A percentile compares a stretch with the other conserved stretches of the same genome.
Conservation (phyloP, 78 protist genomes). For the Emiliania huxleyi region DNA sequence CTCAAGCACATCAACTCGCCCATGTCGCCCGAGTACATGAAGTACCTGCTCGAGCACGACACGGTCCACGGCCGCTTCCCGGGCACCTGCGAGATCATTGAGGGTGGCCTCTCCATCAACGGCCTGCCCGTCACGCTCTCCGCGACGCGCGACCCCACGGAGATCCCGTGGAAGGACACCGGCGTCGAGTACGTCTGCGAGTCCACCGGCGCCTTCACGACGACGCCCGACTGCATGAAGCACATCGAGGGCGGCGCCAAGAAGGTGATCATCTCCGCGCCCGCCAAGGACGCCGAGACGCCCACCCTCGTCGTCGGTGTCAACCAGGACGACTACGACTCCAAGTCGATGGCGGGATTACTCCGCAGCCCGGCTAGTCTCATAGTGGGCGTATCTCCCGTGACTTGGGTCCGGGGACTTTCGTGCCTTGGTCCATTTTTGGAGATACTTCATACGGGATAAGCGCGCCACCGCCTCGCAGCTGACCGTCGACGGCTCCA, state of each 20-base stretch:
- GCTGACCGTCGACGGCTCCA: slow-evolving; percentile 60
- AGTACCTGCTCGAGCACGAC: slow-evolving; percentile 83
- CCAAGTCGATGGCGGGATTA: slow-evolving; percentile 5
- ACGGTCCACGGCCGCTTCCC: slow-evolving; percentile 91
- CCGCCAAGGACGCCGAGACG: slow-evolving; percentile 85
- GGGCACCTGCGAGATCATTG: slow-evolving; percentile 64
- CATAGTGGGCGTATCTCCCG: too few species aligned
- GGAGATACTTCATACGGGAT: too few species aligned
- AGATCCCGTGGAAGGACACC: slow-evolving; percentile 48
- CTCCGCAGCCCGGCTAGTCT: too few species aligned
- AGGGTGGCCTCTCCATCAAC: slow-evolving; percentile 74
- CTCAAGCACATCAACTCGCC: slow-evolving; percentile 91
- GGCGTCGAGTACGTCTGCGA: slow-evolving; percentile 88
- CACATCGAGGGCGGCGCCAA: slow-evolving; percentile 91
- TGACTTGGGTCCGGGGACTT: too few species aligned
- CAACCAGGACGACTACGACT: slow-evolving; percentile 78
- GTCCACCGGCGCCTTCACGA: slow-evolving; percentile 96
- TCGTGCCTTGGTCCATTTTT: too few species aligned
- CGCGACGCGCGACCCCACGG: slow-evolving; percentile 73
- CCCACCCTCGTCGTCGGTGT: slow-evolving; percentile 98
- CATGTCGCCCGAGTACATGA: slow-evolving; percentile 85
- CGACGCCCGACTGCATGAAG: slow-evolving; percentile 66
- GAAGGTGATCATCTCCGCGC: slow-evolving; percentile 98
- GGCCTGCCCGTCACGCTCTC: slow-evolving; percentile 77
- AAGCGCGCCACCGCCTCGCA: slow-evolving; percentile 72